Conservation (phyloP, 1,284 basidiomycete species). For the Phellinidium pouzarii region DNA sequence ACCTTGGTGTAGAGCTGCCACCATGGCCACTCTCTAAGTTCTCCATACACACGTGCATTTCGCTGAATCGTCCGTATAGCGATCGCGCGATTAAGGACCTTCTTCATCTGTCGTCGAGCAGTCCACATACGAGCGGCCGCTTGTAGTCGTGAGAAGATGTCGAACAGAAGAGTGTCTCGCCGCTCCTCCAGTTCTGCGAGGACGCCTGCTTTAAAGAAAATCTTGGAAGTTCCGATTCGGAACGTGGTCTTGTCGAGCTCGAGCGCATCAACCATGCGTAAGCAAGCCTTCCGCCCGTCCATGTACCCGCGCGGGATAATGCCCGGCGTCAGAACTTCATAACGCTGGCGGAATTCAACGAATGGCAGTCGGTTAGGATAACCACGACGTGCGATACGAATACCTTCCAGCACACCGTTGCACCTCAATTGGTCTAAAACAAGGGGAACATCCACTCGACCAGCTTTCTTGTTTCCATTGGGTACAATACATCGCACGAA, state of each 20-base stretch:
- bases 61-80: slow-evolving; percentile 91
- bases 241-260: slow-evolving; percentile 83
- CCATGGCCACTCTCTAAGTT: slow-evolving; percentile 96
- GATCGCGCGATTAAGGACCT: slow-evolving; percentile 88
- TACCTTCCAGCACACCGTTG: slow-evolving; percentile 98
- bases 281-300: slow-evolving; percentile 93
- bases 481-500: slow-evolving; percentile 99
- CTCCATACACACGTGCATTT: slow-evolving; percentile 88
- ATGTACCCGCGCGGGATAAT: slow-evolving; percentile 92
- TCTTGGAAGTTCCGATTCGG: slow-evolving; percentile 94
- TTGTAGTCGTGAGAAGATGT: slow-evolving; percentile 86
- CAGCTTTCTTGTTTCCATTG: slow-evolving; percentile 88
- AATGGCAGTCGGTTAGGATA: slow-evolving; percentile 97
- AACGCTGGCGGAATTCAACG: slow-evolving; percentile 95
- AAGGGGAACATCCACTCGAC: slow-evolving; percentile 87
- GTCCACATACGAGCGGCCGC: slow-evolving; percentile 83
- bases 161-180: slow-evolving; percentile 80
- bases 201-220: slow-evolving; percentile 99
- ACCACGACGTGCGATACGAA: slow-evolving; percentile 94
- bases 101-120: slow-evolving; percentile 87
- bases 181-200: slow-evolving; percentile 97
- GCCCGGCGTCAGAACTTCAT: slow-evolving; percentile 92
- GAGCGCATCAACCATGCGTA: slow-evolving; percentile 88
- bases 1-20: slow-evolving; percentile 97
- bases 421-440: slow-evolving; percentile 96